phyloP scores from a whole-genome alignment of 345 rosid genomes.

The Pelargonium nanum region DNA sequence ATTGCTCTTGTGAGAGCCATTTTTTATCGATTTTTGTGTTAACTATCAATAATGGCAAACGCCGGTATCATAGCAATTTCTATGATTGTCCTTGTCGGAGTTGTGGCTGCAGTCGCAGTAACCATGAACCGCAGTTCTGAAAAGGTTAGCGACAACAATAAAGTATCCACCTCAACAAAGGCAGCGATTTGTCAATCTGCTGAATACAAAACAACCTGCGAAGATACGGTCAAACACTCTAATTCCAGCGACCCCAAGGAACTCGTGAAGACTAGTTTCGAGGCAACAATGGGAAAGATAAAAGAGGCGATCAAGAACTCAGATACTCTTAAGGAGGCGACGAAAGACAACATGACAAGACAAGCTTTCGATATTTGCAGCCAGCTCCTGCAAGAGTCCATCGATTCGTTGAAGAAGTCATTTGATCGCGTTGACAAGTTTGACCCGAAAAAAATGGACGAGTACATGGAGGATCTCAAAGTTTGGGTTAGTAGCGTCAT shows the following conservation, averaged over 20 bases:
- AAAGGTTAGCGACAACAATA: not conserved
- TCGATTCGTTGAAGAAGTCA: not conserved
- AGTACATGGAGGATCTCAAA: not conserved
- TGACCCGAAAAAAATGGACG: not conserved
- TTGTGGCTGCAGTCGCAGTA: not conserved
- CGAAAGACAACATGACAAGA: not conserved
- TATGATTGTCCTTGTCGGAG: not conserved
- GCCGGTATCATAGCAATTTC: not conserved
- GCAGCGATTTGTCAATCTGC: not conserved
- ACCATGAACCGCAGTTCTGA: not conserved
- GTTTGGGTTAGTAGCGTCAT: not conserved
- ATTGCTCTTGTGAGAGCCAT: not conserved
- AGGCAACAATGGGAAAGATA: not conserved
- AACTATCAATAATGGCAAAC: not conserved
- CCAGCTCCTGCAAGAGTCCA: not conserved
- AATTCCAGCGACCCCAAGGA: not conserved
- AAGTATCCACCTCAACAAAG: not conserved
- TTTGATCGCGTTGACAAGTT: not conserved
- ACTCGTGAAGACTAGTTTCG: not conserved
- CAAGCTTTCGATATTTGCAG: not conserved
- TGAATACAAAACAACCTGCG: not conserved
- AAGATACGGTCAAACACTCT: not conserved
- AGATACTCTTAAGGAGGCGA: not conserved
- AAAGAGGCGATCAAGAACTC: not conserved
- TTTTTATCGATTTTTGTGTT: not conserved